These are phyloP conservation scores for Orbilia blumenaviensis DNA, from an alignment of 2,329 filamentous ascomycete species.

Conservation along the genomic window DNA sequence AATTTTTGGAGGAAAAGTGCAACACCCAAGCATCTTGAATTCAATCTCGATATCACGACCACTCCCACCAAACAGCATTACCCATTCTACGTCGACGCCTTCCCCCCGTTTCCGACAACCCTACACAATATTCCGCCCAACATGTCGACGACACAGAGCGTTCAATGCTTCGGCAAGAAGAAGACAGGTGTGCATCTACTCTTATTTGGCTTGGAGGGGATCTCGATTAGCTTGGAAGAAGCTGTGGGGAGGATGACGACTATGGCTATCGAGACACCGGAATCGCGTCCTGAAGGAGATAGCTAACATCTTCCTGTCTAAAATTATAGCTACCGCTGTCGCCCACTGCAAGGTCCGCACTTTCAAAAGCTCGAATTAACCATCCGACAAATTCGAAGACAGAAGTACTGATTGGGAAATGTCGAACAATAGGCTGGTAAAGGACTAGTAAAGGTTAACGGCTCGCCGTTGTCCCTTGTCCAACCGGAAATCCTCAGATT, in stretches of 20 bases:
- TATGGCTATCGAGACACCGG: constrained; percentile 53
- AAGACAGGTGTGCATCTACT: constrained; percentile 70
- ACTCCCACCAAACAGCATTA: constrained; percentile 4
- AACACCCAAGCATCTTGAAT: constrained; percentile 47
- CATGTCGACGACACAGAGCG: constrained; percentile 76
- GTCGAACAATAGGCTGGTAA: constrained; percentile 70
- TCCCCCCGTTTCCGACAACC: constrained; percentile 21
- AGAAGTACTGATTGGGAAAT: constrained; percentile 42
- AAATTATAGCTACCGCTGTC: constrained; percentile 76
- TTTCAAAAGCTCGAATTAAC: constrained; percentile 28
- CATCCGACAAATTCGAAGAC: constrained; percentile 48
- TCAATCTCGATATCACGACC: constrained; percentile 52
- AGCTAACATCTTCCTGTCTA: constrained; percentile 59
- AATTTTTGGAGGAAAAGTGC: constrained; percentile 43
- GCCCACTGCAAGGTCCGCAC: constrained; percentile 86
- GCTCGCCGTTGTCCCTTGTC: constrained; percentile 90
- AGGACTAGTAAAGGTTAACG: constrained; percentile 98
- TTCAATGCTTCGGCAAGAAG: constrained; percentile 99
- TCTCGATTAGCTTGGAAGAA: not conserved
- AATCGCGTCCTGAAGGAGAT: constrained; percentile 58
- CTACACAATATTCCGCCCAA: constrained; percentile 67
- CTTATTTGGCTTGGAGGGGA: constrained; percentile 20
- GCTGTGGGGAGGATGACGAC: constrained; percentile 22
- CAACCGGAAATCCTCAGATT: constrained; percentile 97
- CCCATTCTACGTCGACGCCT: constrained; percentile 29